Base-by-base conservation (phyloP, 2,329 filamentous ascomycete genomes). In the Hortaea sp. region DNA sequence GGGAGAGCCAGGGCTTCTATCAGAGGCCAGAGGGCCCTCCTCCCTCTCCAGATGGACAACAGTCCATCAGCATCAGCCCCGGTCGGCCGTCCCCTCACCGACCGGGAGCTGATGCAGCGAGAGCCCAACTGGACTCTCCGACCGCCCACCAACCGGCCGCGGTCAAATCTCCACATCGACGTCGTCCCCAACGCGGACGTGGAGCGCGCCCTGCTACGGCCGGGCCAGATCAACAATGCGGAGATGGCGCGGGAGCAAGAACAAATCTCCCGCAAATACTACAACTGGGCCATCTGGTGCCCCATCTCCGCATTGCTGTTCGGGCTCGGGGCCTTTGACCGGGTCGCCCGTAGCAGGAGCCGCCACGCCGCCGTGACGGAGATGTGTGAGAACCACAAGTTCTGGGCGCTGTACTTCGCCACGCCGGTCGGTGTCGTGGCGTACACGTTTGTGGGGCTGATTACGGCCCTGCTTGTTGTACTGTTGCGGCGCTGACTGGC, bases 281-380 rank as follows among this genome's bases (percentile, higher is more conserved):
- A 52, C 44, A 42, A 20, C 34, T 28, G 39, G 39, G 45, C 41
- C 41, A 39, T 37, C n/a, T 48, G 52, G 20, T 49, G 51, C 39
- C 57, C 58, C 11, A 44, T 52, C 9, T 40, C 56, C 5, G 47
- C 58, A 5, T 41, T 60, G 29, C 42, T 48, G 37, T 57, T 58
- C 39, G 52, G 50, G 12, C 38, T 53, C 5, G 58, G 59, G 3
- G 32, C 41, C 6, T 53, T 57, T 39, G 59, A 61, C 29, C 39
- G 46, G 13, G 11, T 46, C 46, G 55, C 57, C 39, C 32, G 39
- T n/a, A 42, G 42, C 35, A 48, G 48, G 42, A 54, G 48, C 28
- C 7, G 32, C 9, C 34, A 47, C 13, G 55, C 51, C 10, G 45
- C 50, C 20, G 48, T 61, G 39, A 47, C 34, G 41, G 49, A 46